Base-by-base conservation (phyloP, 805 yeast species). In the Yamadazyma philogaea region DNA sequence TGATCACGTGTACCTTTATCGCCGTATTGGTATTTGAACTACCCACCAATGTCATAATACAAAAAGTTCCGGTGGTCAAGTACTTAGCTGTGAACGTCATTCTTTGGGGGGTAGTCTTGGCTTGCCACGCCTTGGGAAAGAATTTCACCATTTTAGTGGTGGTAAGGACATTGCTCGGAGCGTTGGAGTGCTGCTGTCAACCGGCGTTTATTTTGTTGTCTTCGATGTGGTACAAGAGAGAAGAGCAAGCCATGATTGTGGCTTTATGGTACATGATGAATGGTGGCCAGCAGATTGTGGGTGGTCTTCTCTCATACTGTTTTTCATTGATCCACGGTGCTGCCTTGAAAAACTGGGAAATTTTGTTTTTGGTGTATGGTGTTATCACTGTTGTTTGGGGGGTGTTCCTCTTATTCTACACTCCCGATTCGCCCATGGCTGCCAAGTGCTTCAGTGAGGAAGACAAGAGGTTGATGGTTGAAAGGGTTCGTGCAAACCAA, bases 181-280 rank as follows among this genome's bases (percentile, higher is more conserved):
- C 71, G 14, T 76, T 78, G 51, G 84, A 79, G 54, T 60, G 78
- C 2, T 70, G 77, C 3, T 64, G 78, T 37, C 76, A 81, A 1
- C 82, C 81, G 2, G 79, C 81, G 0, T 70, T 78, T 38, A 71
- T 78, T 40, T 61, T 79, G 20, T 69, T 81, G 37, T 75, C 81
- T 20, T 74, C 82, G 19, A 78, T 79, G 83, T 82, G 78, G 61
- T 82, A 79, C 59, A 75, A 74, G 27, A 74, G 72, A 44, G 55
- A 64, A 4, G 81, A 77, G 46, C 81, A 75, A 52, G 64, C 73
- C 26, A 62, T 68, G 26, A 63, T 79, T 53, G 76, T 77, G 30
- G 80, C 81, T 6, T 63, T 67, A 37, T 77, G 81, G 82, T 76
- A 78, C 6, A 63, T 75, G 15, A 76, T 71, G 62, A 78, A 81